These are phyloP conservation scores for Blastocystis sp. DNA, from an alignment of 352 stramenopile genomes.

Conservation along the genomic window DNA sequence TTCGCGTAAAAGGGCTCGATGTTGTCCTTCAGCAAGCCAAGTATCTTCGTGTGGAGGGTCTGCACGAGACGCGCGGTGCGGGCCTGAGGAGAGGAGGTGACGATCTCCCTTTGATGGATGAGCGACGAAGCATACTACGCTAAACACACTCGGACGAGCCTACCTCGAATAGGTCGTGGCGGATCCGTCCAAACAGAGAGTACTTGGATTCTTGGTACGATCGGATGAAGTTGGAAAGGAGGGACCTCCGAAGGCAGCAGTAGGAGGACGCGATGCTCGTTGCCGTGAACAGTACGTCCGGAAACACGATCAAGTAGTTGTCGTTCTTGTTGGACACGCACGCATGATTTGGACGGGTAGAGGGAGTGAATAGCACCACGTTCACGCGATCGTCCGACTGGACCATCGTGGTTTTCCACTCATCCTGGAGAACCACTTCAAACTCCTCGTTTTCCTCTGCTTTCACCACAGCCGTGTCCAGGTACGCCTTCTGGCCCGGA, in stretches of 20 bases:
- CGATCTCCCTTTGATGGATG: background rate
- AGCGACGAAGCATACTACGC: background rate
- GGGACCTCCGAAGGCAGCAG: constrained; percentile 17
- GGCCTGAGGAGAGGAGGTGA: background rate
- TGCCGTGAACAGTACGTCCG: constrained; percentile 12
- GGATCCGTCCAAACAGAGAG: constrained; percentile 24
- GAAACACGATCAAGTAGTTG: constrained; percentile 50
- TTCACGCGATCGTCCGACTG: constrained; percentile 26
- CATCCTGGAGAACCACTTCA: constrained; percentile 17
- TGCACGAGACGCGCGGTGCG: constrained; percentile 16
- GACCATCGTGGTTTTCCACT: constrained; percentile 30
- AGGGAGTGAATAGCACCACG: background rate
- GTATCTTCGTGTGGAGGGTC: constrained; percentile 9
- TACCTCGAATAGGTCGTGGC: constrained; percentile 48
- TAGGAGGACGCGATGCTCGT: constrained; percentile 32
- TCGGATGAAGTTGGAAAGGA: constrained; percentile 41
- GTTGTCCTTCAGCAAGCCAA: constrained; percentile 4
- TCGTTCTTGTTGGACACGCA: background rate
- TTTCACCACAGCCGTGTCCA: background rate
- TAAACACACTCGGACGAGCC: background rate
- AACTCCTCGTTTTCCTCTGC: background rate
- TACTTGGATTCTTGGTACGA: constrained; percentile 16
- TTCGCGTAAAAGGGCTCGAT: constrained; percentile 14
- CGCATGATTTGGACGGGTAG: background rate
- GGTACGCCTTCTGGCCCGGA: background rate